Evolutionary conservation across 108 stramenopile species (phyloP), one percentile per base, ranked within the genome.

Genomic region (Nitzschia sp.): DNA sequence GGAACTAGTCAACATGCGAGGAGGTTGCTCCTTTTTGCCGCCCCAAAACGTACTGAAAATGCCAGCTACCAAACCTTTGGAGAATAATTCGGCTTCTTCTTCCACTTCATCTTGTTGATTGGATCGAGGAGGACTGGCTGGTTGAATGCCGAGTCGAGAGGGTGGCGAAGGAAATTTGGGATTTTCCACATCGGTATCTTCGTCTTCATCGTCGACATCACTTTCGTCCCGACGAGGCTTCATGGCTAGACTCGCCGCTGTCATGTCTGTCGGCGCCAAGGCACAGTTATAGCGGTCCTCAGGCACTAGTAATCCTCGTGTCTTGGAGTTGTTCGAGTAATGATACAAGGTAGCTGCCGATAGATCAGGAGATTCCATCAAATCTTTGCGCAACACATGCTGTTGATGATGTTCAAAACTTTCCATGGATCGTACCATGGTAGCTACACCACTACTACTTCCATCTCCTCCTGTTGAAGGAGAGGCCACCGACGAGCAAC

Each of bases 261-360:
- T 24, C 19, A 62, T 26, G 9, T 62, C 61, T 1, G 61, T 62
- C 1, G 61, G 61, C 25, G 13, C 33, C 38, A 62, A 25, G 2
- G 61, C 61, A 62, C 61, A 62, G 17, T 46, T n/a, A 23, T 62
- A 46, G 23, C 42, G 19, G 19, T 42, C 61, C 9, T 62, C 61
- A 25, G 1, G 4, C 18, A 19, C 49, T 19, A 51, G 5, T 5
- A 19, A 8, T 5, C 18, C 13, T 19, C 17, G 4, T 5, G 21
- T 5, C 11, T 9, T 19, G 11, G 11, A 19, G 21, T 19, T 19
- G 19, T 9, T 51, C 49, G 4, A 5, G n/a, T 51, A 51, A 21
- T 51, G 17, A 4, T 9, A n/a, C 49, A 51, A 19, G 11, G 49
- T 46, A 21, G 38, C 33, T 2, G 61, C 18, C 17, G 61, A 62